Base-by-base conservation (phyloP, 768 basidiomycete genomes). In the Tephrocybe sp. region DNA sequence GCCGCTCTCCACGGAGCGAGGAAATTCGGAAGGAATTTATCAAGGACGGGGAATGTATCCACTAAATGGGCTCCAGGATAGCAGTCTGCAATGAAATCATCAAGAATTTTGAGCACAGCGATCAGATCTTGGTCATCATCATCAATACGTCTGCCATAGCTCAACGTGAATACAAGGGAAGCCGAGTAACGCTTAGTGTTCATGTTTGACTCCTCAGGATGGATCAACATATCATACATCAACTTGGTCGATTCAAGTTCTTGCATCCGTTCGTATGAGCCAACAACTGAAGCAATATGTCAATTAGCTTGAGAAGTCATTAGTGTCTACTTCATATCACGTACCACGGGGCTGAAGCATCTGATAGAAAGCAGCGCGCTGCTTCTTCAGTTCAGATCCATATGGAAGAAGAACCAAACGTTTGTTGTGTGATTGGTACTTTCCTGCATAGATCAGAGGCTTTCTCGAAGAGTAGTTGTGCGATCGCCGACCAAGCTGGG, bases 71-170 rank as follows among this genome's bases (percentile, higher is more conserved):
- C 44, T 5, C 52, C 56, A 28, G 63, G 63, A 52, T 57, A 53
- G 30, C 51, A 59, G 40, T 65, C 59, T 8, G 45, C 30, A 24
- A 63, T 51, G 48, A 67, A 65, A 34, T 58, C 58, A 8, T 59
- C 57, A 26, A 67, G 47, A 3, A 67, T 57, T 20, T 28, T 23
- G 8, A 58, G 41, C 17, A 67, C 52, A 3, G 51, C 50, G 25
- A 36, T 39, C 8, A 66, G 56, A 38, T 67, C 66, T 18, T 54
- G 43, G 43, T 57, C 61, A 47, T 65, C 64, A 25, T 58, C 57
- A 2, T n/a, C 40, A 11, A 66, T 45, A 9, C 60, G 55, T 28
- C 49, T 47, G 7, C 64, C 65, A 52, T 66, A 66, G 36, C 42
- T 53, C 26, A 60, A 49, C 9, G 54, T 54, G 39, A 62, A 61